These are phyloP conservation scores for Globisporangium paddicum DNA, from an alignment of 352 stramenopile species.

Conservation along the genomic window DNA sequence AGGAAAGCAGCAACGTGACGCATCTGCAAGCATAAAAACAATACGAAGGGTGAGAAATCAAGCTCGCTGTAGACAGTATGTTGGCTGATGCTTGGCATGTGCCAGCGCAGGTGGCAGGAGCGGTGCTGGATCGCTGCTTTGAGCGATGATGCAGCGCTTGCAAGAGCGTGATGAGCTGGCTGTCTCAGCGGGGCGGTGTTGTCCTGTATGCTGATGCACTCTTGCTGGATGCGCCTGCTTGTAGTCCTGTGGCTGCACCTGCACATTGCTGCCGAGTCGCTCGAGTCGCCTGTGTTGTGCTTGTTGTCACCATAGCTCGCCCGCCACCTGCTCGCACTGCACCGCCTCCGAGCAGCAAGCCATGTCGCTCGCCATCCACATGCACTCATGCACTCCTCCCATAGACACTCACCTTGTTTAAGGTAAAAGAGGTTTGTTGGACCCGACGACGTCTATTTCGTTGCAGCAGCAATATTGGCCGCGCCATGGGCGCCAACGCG, in stretches of 20 bases:
- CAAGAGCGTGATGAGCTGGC: too few relatives aligned
- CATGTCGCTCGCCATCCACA: background rate
- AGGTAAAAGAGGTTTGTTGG: slow-evolving; percentile 71
- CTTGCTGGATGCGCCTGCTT: background rate
- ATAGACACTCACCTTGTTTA: slow-evolving; percentile 79
- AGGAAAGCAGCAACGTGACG: slow-evolving; percentile 92
- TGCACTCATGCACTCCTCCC: background rate
- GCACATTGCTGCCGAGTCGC: background rate
- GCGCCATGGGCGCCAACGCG: slow-evolving; percentile 1
- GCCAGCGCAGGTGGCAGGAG: too few relatives aligned
- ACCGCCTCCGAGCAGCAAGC: background rate
- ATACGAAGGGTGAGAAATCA: slow-evolving; percentile 4
- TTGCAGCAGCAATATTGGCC: slow-evolving; percentile 21
- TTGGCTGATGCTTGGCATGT: background rate
- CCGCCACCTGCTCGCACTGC: background rate
- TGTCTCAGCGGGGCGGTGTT: background rate
- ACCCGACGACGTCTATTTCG: slow-evolving; percentile 77
- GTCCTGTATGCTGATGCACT: background rate
- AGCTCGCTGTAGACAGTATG: background rate
- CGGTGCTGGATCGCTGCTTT: background rate
- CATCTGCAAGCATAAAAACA: slow-evolving; percentile 45
- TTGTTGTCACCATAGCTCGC: too few relatives aligned
- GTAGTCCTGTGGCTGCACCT: background rate
- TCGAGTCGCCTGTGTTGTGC: background rate
- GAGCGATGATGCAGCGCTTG: background rate